Base-by-base conservation (phyloP, 2,329 filamentous ascomycete species). In the Ciborinia camelliae region DNA sequence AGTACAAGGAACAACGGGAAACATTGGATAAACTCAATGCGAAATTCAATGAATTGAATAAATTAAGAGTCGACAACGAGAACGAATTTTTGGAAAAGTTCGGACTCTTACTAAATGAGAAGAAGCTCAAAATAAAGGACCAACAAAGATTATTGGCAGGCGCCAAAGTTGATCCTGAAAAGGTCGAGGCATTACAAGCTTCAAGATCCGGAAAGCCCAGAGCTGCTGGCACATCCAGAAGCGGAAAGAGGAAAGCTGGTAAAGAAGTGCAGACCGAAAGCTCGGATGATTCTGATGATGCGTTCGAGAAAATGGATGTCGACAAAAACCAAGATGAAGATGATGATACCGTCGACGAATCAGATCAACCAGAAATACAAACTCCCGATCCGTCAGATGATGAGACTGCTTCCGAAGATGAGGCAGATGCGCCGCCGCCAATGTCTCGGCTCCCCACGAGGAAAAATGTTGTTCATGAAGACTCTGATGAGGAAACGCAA, bases 41-140 rank as follows among this genome's bases (percentile, higher is more conserved):
- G 4, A 87, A 90, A 71, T 78, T 92, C 0, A 82, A 88, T 4
- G 87, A 90, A 70, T 81, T 93, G 20, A 80, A 88, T 54, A 80
- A 80, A 62, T 81, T 85, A 18, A 92, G 92, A 73, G 80, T 84
- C 54, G 83, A 85, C 23, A 83, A 91, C 67, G 90, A 93, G 75
- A 81, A 81, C 1, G 81, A 82, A 23, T 77, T 93, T 64, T 76
- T 93, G 1, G 83, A 84, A 66, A 91, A 91, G 73, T 91, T 91
- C 70, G 82, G 85, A 63, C 80, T 84, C 63, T 79, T 94, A 2
- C 78, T 93, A 1, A 93, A 93, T 70, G 85, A 89, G 74, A 94
- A 94, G 79, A 93, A 93, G 76, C 79, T 88, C 61, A 92, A 90
- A 76, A 92, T 93, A 58, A 79, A 90, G 51, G 84, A 92, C 71